These are phyloP conservation scores for Rhodamnia argentea DNA, from an alignment of 345 rosid genomes.

Conservation along the genomic window DNA sequence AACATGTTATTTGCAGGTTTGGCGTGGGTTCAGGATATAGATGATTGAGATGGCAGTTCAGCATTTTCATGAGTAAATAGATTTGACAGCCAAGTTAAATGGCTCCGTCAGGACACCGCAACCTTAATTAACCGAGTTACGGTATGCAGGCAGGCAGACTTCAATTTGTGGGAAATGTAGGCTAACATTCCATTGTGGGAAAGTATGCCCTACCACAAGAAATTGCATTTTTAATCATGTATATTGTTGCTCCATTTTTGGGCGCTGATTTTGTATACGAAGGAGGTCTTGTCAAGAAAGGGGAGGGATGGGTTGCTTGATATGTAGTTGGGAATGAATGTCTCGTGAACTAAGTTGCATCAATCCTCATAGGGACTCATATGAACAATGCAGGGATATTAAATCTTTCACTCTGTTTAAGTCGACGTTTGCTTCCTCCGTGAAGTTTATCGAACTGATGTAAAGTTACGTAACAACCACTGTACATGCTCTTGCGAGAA, in stretches of 20 bases:
- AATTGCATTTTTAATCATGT: neutral
- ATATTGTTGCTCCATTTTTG: neutral
- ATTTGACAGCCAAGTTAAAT: neutral
- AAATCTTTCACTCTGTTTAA: neutral
- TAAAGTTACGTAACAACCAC: neutral
- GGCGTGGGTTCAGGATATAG: conserved; percentile 92
- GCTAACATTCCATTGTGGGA: neutral
- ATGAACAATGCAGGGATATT: neutral
- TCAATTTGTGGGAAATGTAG: neutral
- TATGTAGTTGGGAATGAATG: neutral
- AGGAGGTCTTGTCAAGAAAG: neutral
- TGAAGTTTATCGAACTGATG: neutral
- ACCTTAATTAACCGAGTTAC: neutral
- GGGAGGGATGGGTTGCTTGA: neutral
- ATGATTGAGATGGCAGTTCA: conserved; percentile 27
- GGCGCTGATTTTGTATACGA: neutral
- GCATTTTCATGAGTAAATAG: neutral
- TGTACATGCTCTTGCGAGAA: neutral
- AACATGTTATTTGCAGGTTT: conserved; percentile 43
- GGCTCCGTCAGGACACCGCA: neutral
- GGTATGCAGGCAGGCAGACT: neutral
- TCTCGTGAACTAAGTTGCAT: neutral
- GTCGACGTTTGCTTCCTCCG: neutral
- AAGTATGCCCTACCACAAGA: neutral
- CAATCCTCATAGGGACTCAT: neutral